phyloP scores from a whole-genome alignment of 2,329 filamentous ascomycete species.

The Cadophora gregata region DNA sequence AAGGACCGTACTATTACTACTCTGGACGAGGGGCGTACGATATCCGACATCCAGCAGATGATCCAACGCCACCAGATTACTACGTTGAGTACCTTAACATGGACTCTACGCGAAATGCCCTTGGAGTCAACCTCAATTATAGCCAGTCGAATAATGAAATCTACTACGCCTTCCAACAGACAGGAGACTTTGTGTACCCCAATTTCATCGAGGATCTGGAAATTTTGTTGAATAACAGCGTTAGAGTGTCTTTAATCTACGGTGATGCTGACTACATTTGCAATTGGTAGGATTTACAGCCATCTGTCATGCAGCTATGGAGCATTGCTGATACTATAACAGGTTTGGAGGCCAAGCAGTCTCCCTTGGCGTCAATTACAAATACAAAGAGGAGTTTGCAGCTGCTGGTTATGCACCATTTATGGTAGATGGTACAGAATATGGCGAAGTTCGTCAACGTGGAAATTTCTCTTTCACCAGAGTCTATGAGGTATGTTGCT shows the following conservation, averaged over 20 bases:
- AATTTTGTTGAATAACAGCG: slow-evolving; percentile 52
- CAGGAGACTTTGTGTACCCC: slow-evolving; percentile 66
- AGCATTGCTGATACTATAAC: background rate
- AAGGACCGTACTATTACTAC: slow-evolving; percentile 46
- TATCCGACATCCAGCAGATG: slow-evolving; percentile 55
- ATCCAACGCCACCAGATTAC: slow-evolving; percentile 58
- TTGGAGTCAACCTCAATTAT: slow-evolving; percentile 45
- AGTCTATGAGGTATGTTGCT: slow-evolving; percentile 38
- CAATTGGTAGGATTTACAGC: slow-evolving; percentile 26
- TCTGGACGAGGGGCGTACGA: slow-evolving; percentile 55
- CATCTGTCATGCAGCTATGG: background rate
- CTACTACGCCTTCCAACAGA: slow-evolving; percentile 51
- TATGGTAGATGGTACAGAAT: slow-evolving; percentile 57
- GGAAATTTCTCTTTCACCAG: slow-evolving; percentile 52
- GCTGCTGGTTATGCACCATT: slow-evolving; percentile 63
- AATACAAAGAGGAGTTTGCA: slow-evolving; percentile 54
- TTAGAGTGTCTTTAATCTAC: slow-evolving; percentile 60
- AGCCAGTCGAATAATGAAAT: slow-evolving; percentile 48
- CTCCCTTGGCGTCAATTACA: slow-evolving; percentile 56
- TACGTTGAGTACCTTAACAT: slow-evolving; percentile 49
- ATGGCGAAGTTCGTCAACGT: slow-evolving; percentile 64
- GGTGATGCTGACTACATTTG: slow-evolving; percentile 54
- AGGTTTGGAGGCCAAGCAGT: slow-evolving; percentile 62
- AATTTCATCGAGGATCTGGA: slow-evolving; percentile 58
- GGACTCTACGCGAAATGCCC: slow-evolving; percentile 22